These are phyloP conservation scores for Angomonas deanei DNA, from an alignment of 208 protist species.

Conservation along the genomic window DNA sequence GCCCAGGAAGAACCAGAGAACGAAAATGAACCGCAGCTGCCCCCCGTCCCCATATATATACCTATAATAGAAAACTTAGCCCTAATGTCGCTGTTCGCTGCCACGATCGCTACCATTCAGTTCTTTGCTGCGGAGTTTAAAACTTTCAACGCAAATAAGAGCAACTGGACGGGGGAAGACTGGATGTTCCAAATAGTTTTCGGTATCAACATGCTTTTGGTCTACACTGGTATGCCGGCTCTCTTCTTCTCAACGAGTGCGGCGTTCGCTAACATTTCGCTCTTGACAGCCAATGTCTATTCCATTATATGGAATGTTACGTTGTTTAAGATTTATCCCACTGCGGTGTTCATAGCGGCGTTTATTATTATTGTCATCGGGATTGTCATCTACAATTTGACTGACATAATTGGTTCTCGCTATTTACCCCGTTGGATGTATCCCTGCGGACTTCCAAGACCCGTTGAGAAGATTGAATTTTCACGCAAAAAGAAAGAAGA, in stretches of 20 bases:
- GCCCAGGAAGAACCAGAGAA: neutral
- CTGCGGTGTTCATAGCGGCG: conserved; percentile 55
- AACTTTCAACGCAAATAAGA: conserved; percentile 32
- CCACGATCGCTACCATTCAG: conserved; percentile 63
- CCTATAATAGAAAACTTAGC: conserved; percentile 71
- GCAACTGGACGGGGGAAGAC: conserved; percentile 51
- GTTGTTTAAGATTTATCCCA: conserved; percentile 74
- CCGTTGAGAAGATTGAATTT: conserved; percentile 15
- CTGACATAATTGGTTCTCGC: conserved; percentile 42
- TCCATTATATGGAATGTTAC: conserved; percentile 81
- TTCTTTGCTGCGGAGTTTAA: conserved; percentile 79
- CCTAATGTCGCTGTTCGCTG: conserved; percentile 68
- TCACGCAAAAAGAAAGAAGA: neutral
- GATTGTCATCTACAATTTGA: conserved; percentile 64
- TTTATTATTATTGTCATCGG: conserved; percentile 69
- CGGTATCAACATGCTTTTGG: conserved; percentile 71
- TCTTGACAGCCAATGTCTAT: conserved; percentile 68
- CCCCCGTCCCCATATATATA: conserved; percentile 53
- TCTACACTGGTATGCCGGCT: conserved; percentile 72
- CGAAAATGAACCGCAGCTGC: conserved; percentile 13
- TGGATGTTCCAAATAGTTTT: conserved; percentile 77
- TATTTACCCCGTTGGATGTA: conserved; percentile 58
- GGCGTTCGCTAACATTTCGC: conserved; percentile 78
- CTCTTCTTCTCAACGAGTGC: conserved; percentile 73
- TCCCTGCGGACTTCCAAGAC: conserved; percentile 26